A percentile compares a stretch with the other conserved stretches of the same genome.
Conservation (phyloP, 2,329 filamentous ascomycete species). For the Aureobasidium sp. region DNA sequence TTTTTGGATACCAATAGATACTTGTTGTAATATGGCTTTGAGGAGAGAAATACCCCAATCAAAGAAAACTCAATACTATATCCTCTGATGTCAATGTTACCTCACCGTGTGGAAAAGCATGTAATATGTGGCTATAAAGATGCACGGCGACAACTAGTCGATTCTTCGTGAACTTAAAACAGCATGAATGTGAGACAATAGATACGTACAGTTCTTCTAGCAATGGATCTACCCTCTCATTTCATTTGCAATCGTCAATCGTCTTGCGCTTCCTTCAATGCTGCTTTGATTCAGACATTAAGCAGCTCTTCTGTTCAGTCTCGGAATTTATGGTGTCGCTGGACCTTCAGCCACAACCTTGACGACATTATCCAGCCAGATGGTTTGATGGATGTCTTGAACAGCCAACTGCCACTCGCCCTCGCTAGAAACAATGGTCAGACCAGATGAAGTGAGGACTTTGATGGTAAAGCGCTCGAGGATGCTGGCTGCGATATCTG, state of each 20-base stretch:
- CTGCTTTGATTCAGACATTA: not conserved
- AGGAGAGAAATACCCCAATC: not conserved
- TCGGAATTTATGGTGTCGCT: not conserved
- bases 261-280: not conserved
- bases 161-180: not conserved
- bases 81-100: not conserved
- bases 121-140: not conserved
- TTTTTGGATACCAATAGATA: conserved; percentile 6
- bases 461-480: conserved; percentile 12
- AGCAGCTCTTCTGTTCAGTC: too few relatives aligned
- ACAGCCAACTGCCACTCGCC: conserved; percentile 12
- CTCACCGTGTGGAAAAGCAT: too few relatives aligned
- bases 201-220: not conserved
- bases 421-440: conserved; percentile 7
- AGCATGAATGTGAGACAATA: not conserved
- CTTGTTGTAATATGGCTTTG: conserved; percentile 13
- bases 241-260: not conserved
- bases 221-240: not conserved
- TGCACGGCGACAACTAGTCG: not conserved
- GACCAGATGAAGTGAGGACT: conserved; percentile 13
- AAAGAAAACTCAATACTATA: not conserved
- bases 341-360: conserved; percentile 13
- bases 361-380: conserved; percentile 10
- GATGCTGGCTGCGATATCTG: conserved; percentile 3
- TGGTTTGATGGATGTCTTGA: conserved; percentile 10